Evolutionary conservation across 805 yeast genomes (phyloP).

Genomic region (Hanseniaspora valbyensis): DNA sequence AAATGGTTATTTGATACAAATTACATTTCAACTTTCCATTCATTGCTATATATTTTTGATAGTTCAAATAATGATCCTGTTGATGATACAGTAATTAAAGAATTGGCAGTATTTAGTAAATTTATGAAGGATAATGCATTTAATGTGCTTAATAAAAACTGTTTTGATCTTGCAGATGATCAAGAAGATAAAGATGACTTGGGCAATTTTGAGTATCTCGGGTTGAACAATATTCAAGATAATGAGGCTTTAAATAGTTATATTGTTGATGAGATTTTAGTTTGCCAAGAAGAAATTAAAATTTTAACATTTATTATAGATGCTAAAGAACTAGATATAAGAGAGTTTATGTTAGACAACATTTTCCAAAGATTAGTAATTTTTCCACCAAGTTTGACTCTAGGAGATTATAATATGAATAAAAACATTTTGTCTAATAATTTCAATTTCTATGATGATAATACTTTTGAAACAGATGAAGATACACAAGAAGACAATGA

Average conservation of each 20-base stretch:
- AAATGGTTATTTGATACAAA: constrained; percentile 12
- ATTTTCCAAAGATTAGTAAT: neutral
- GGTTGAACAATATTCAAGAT: neutral
- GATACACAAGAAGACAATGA: neutral
- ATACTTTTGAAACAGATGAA: neutral
- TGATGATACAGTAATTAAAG: constrained; percentile 23
- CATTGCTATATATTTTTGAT: constrained; percentile 5
- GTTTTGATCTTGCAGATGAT: neutral
- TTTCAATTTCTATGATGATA: neutral
- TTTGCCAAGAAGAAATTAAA: constrained; percentile 9
- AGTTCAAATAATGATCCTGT: constrained; percentile 3
- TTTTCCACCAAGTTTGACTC: constrained; percentile 3
- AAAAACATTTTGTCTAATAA: neutral
- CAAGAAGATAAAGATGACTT: neutral
- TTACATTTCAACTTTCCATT: constrained; percentile 2
- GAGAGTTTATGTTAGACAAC: neutral
- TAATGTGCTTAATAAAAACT: neutral
- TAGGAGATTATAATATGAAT: neutral
- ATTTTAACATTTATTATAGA: constrained; percentile 3
- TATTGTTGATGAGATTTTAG: constrained; percentile 1
- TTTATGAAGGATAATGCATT: constrained; percentile 1
- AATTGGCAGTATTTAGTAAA: constrained; percentile 3
- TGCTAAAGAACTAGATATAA: neutral
- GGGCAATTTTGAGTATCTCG: neutral
- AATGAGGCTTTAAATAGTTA: neutral